These are phyloP conservation scores for Zygoascus bituminiphila DNA, from an alignment of 805 yeast species.

Conservation along the genomic window DNA sequence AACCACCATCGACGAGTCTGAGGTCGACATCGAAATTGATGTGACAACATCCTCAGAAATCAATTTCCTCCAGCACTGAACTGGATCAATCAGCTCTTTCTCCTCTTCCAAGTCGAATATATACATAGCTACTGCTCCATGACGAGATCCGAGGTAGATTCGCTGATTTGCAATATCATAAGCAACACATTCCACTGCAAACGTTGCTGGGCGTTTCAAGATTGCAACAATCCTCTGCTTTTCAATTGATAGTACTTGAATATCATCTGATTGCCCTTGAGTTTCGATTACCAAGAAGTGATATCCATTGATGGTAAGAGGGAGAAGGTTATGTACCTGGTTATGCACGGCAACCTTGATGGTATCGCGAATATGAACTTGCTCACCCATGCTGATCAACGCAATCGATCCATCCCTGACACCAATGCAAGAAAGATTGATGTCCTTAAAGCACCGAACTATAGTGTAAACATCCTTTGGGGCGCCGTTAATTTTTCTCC, in stretches of 20 bases:
- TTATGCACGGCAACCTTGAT: constrained; percentile 31
- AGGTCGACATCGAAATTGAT: constrained; percentile 6
- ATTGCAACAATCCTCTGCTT: constrained; percentile 22
- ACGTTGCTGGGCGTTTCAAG: constrained; percentile 33
- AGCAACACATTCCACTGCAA: constrained; percentile 52
- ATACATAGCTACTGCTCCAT: constrained; percentile 55
- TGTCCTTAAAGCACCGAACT: constrained; percentile 35
- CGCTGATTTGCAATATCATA: constrained; percentile 32
- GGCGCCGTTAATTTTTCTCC: constrained; percentile 10
- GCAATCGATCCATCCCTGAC: constrained; percentile 26
- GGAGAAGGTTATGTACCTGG: constrained; percentile 23
- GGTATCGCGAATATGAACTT: neutral
- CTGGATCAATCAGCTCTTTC: neutral
- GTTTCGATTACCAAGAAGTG: constrained; percentile 46
- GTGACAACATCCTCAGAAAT: constrained; percentile 26
- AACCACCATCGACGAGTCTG: constrained; percentile 3
- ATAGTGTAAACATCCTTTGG: constrained; percentile 14
- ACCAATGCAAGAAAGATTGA: constrained; percentile 35
- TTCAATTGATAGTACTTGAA: constrained; percentile 36
- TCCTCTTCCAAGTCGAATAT: constrained; percentile 24
- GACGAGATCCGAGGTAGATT: constrained; percentile 63
- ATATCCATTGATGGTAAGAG: constrained; percentile 8
- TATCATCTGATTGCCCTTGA: constrained; percentile 55
- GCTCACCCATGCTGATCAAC: constrained; percentile 16
- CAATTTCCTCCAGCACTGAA: constrained; percentile 13